Base-by-base conservation (phyloP, 2,329 filamentous ascomycete species). In the Didymosphaeria variabile region DNA sequence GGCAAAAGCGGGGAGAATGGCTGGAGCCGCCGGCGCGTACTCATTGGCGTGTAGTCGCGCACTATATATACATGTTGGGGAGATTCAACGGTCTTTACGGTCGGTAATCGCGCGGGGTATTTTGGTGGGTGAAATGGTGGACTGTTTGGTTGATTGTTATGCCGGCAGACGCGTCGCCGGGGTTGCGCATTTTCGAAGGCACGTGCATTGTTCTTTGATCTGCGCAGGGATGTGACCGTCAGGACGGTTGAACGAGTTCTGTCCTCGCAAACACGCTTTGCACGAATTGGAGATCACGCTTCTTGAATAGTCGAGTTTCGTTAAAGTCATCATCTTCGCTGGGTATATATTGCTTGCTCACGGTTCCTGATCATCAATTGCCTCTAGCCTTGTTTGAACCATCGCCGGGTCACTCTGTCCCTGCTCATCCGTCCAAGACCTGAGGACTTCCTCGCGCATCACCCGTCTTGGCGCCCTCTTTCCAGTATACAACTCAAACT, bases 401-500 rank as follows among this genome's bases (percentile, higher is more conserved):
- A 76, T 75, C 9, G 68, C 70, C 21, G 65, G 55, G 57, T 77
- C 72, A 34, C 69, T 59, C 36, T 72, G 68, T 46, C 74, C 74
- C 36, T 75, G 68, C 51, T 75, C 73, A 44, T 76, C 74, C 36
- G 67, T 74, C 73, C 73, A 76, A 15, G 72, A 71, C 31, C 74
- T 67, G 63, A 82, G 67, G 13, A 90, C 88, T 68, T 89, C 88
- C 45, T 86, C 82, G 62, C 90, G 85, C 91, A 94, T 94, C 40
- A 91, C 76, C 47, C 87, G 81, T 29, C 91, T 85, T 1, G 91
- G 91, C 17, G 90, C 90, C 74, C 89, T 86, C 50, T 90, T 83
- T 0, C 91, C 91, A 0, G 91, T 93, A 73, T 94, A 92, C 2
- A 94, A 78, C 77, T 94, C 91, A 71, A 94, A 94, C 69, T 94